Evolutionary conservation across 306 rosid species (phyloP), one percentile per base, ranked within the genome.

Genomic region (Carpinus viminea): DNA sequence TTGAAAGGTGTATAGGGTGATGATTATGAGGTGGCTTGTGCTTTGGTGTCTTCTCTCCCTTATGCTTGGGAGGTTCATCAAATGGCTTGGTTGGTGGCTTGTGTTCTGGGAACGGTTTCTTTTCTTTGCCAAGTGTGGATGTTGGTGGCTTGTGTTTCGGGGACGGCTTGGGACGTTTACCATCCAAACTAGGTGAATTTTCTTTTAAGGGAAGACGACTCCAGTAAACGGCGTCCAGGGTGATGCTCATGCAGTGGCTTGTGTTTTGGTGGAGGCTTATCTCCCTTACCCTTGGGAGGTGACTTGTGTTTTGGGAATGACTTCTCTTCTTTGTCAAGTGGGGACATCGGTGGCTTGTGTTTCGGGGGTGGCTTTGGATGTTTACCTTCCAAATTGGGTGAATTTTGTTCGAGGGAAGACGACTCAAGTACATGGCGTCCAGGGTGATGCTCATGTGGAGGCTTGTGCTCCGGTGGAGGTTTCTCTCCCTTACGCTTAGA

Each of bases 381-480:
- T 13, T 7, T 20, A 7, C 20, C 24, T 8, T 7, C 36, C 12
- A 21, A 12, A 45, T 16, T 34, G 54, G 53, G 21, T 12, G 65
- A 54, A 1, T 64, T 50, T 17, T 64, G 43, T 7, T 10, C 46
- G 1, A 65, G 71, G 18, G 70, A 65, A 7, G 46, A 3, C 3
- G 70, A 65, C 70, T 65, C 51, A 0, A 36, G 5, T 38, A 65
- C 1, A 17, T 1, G 26, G 47, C 21, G 50, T 38, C 15, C 3
- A 8, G 50, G 26, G 7, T 65, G 50, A 16, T 38, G 12, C 26
- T 7, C 64, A 3, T 57, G 76, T 0, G 60, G 80, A 18, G 56
- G 62, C 31, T 34, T 68, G 54, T 76, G 41, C 46, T 52, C 31
- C 7, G 75, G 77, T 61, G 83, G 80, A 5, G 77, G 77, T 73